Base-by-base conservation (phyloP, 176 grass and related monocot genomes). In the Miscanthus lutarioriparius region DNA sequence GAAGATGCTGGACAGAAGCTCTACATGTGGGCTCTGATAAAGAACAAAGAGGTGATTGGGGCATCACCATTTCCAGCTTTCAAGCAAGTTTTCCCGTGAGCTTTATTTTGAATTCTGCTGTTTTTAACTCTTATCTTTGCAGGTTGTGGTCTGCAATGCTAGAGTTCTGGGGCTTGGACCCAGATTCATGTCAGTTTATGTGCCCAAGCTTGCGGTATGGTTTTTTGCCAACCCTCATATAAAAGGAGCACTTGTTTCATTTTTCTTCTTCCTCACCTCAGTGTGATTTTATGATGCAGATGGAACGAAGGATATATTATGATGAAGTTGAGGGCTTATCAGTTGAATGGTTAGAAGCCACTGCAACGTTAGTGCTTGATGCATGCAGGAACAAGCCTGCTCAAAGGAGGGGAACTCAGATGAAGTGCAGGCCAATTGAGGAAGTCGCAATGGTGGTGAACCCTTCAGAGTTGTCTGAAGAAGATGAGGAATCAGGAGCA, bases 221-320 rank as follows among this genome's bases (percentile, higher is more conserved):
- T 74, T 80, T 70, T 54, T n/a, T 28, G 14, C 53, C 37, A 75
- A 49, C 33, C 64, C 38, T 74, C 25, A 38, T 93, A 36, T 82
- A 53, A 61, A 85, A 16, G 4, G 27, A 76, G 15, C 22, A 10
- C 69, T 39, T 67, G 10, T 56, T 83, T 56, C 14, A 14, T 65
- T 14, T 27, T 32, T 25, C 64, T 72, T 78, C 17, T 54, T 67
- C 25, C 26, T 45, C 59, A 9, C 72, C 64, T 88, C 51, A 78
- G 47, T 56, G 19, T 76, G 40, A 62, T 90, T 84, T 86, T 80
- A 45, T 87, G 45, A 23, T 87, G 70, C 82, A 98, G 96, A 89
- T 92, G 45, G 96, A 98, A 85, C 90, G 89, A 38, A 87, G 96
- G 79, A 91, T 98, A 93, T 92, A 94, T 80, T 95, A 98, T 87